Evolutionary conservation across 1,139 yeast species (phyloP).

Genomic region (Eremothecium coryli): DNA sequence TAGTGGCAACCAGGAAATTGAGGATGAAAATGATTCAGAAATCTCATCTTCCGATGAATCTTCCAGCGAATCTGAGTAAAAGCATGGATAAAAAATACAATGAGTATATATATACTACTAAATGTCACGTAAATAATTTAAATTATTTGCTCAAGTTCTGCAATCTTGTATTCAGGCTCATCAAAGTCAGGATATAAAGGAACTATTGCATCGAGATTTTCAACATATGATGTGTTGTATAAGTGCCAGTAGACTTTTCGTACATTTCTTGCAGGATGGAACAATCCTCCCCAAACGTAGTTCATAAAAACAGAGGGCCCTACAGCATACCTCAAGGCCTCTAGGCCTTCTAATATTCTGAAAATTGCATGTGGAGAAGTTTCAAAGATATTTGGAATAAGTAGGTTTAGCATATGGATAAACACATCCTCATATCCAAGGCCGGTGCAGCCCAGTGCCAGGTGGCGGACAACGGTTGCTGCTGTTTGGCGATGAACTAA

Average conservation of each 20-base stretch:
- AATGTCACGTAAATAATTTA: too few relatives aligned
- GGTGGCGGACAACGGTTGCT: slow-evolving; percentile 73
- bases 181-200: slow-evolving; percentile 69
- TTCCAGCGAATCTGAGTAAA: too few relatives aligned
- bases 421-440: slow-evolving; percentile 66
- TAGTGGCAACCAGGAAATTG: too few relatives aligned
- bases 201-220: slow-evolving; percentile 64
- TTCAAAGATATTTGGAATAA: slow-evolving; percentile 80
- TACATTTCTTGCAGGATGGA: slow-evolving; percentile 89
- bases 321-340: slow-evolving; percentile 59
- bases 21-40: slow-evolving; percentile 23
- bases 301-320: slow-evolving; percentile 72
- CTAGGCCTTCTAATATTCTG: slow-evolving; percentile 73
- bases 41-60: slow-evolving; percentile 18
- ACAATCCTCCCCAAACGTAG: slow-evolving; percentile 80
- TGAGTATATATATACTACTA: too few relatives aligned
- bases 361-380: slow-evolving; percentile 91
- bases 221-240: slow-evolving; percentile 69
- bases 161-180: slow-evolving; percentile 29
- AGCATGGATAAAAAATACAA: too few relatives aligned
- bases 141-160: slow-evolving; percentile 35
- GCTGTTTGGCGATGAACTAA: slow-evolving; percentile 94
- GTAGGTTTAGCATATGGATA: slow-evolving; percentile 61
- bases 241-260: slow-evolving; percentile 79
- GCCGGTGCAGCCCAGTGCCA: slow-evolving; percentile 75